These are phyloP conservation scores for Blastomyces silverae DNA, from an alignment of 2,329 filamentous ascomycete genomes.

Conservation along the genomic window DNA sequence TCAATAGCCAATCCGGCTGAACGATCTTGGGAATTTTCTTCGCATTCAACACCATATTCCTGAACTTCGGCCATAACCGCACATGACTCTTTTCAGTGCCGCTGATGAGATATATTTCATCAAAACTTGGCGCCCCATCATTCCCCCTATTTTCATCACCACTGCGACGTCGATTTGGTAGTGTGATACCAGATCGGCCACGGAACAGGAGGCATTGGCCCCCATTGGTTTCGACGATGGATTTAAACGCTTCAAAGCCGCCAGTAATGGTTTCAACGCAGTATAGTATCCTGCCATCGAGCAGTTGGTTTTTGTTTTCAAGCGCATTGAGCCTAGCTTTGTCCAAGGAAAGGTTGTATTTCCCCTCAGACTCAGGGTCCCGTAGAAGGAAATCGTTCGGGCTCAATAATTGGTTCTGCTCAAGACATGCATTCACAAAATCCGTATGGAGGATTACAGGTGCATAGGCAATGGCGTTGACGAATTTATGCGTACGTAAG, in stretches of 20 bases:
- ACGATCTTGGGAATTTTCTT: conserved; percentile 78
- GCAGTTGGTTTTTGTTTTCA: conserved; percentile 66
- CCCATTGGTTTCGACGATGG: conserved; percentile 82
- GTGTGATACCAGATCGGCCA: conserved; percentile 62
- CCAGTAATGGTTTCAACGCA: conserved; percentile 74
- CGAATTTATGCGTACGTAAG: conserved; percentile 87
- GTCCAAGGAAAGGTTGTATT: conserved; percentile 61
- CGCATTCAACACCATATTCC: conserved; percentile 67
- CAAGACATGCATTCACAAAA: conserved; percentile 72
- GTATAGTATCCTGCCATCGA: conserved; percentile 72
- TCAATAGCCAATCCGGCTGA: conserved; percentile 79
- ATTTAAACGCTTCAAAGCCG: conserved; percentile 74
- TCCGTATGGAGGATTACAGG: conserved; percentile 68
- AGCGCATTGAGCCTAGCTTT: conserved; percentile 64
- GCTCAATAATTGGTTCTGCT: conserved; percentile 58
- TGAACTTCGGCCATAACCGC: conserved; percentile 71
- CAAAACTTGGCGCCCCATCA: conserved; percentile 51
- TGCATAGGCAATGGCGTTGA: conserved; percentile 74
- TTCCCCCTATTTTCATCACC: conserved; percentile 34
- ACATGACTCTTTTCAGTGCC: conserved; percentile 60
- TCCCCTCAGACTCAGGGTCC: conserved; percentile 66
- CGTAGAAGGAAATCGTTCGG: conserved; percentile 60
- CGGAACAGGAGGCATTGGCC: conserved; percentile 73
- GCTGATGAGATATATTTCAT: conserved; percentile 77
- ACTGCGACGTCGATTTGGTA: conserved; percentile 51